Evolutionary conservation across 1,139 yeast species (phyloP).

Genomic region (Saccharomycopsis hybrid): DNA sequence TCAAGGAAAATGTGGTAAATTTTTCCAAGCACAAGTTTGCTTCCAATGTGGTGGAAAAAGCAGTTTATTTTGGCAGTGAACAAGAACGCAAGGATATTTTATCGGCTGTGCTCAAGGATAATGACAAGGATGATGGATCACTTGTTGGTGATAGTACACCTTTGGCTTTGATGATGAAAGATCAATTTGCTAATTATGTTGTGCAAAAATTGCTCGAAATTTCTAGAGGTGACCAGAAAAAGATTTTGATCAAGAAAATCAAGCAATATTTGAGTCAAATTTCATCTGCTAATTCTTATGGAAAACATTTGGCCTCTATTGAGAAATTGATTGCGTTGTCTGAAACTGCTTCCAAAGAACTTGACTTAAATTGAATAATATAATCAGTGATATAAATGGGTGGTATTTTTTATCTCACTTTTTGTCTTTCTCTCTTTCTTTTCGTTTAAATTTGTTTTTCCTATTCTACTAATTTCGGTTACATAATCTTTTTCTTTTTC

Average conservation of each 20-base stretch:
- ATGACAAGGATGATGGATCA: slow-evolving; percentile 30
- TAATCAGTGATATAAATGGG: too few relatives aligned
- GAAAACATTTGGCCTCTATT: slow-evolving; percentile 83
- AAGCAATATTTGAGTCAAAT: slow-evolving; percentile 56
- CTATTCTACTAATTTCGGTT: too few relatives aligned
- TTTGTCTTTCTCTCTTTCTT: too few relatives aligned
- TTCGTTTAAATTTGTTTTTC: too few relatives aligned
- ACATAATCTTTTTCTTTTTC: too few relatives aligned
- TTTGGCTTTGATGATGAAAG: slow-evolving; percentile 86
- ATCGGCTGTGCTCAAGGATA: slow-evolving; percentile 31
- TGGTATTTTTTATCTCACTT: too few relatives aligned
- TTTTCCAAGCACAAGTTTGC: slow-evolving; percentile 96
- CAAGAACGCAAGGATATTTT: slow-evolving; percentile 59
- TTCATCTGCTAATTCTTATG: slow-evolving; percentile 48
- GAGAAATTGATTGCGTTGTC: slow-evolving; percentile 56
- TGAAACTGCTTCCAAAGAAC: slow-evolving; percentile 24
- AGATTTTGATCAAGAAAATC: slow-evolving; percentile 51
- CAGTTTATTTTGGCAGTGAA: slow-evolving; percentile 66
- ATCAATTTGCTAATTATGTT: slow-evolving; percentile 95
- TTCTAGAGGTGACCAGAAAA: slow-evolving; percentile 62
- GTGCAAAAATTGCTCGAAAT: slow-evolving; percentile 90
- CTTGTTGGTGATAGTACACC: slow-evolving; percentile 53
- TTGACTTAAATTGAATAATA: neutral
- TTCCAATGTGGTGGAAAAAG: slow-evolving; percentile 93
- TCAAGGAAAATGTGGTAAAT: slow-evolving; percentile 57